Evolutionary conservation across 2,329 filamentous ascomycete species (phyloP), one percentile per base, ranked within the genome.

Genomic region (Teratosphaeria epicoccoides): DNA sequence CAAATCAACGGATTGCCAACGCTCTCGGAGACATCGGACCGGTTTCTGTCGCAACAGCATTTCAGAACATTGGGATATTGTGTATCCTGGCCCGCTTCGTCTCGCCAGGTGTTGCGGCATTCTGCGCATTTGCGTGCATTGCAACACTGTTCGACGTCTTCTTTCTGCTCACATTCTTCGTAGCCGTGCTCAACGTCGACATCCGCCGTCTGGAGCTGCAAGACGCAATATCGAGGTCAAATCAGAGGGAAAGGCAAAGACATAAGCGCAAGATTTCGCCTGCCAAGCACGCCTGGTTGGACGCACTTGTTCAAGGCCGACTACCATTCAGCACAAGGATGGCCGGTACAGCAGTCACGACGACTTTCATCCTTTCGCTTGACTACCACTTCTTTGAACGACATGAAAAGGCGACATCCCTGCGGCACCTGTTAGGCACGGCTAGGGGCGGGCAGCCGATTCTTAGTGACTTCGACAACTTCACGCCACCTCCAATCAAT

Each of bases 381-480:
- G 87, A 90, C 59, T 87, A 83, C 76, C 87, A 90, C 61, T 89
- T 89, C 58, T 85, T 86, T 56, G 82, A 84, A 45, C 76, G 77
- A 46, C 76, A 77, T 49, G 76, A 74, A 46, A 56, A 63, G 24
- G 55, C 52, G 20, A 56, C 57, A 12, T 62, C 57, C 44, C 46
- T 68, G 1, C 55, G 67, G 6, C 59, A 68, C 11, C 50, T 70
- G 0, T 52, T 66, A 3, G 54, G 61, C 9, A 53, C 66, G 43
- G 55, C 61, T 47, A 50, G 56, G 56, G 54, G 59, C 24, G 59
- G 46, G 20, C 49, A 43, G 52, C 52, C 54, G 11, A 56, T 28
- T 24, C 33, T 58, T 12, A 49, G 53, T 24, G 59, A 63, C 12
- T 52, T 61, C 20, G 64, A 66, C 43, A 60, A 61, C 3, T 64